These are phyloP conservation scores for Ogataea haglerorum DNA, from an alignment of 805 yeast genomes.

Conservation along the genomic window DNA sequence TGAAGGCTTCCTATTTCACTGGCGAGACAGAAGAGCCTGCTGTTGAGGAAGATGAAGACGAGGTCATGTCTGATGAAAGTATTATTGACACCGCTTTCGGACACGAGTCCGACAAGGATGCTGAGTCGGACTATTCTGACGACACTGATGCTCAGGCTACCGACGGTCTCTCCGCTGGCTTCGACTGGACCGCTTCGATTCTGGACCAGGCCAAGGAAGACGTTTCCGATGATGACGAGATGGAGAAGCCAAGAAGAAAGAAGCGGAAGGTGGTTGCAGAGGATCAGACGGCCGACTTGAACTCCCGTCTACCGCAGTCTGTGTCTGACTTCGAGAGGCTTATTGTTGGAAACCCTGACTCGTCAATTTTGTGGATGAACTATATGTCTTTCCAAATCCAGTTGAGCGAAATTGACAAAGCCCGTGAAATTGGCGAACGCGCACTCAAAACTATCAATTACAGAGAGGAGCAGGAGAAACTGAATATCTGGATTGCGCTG, in stretches of 20 bases:
- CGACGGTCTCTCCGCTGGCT: constrained; percentile 77
- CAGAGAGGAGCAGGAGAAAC: constrained; percentile 88
- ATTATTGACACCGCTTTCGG: constrained; percentile 36
- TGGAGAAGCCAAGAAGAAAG: constrained; percentile 42
- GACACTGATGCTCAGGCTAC: constrained; percentile 28
- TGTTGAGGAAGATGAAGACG: constrained; percentile 32
- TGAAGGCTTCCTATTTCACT: constrained; percentile 87
- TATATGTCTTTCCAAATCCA: constrained; percentile 98
- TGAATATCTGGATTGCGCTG: constrained; percentile 94
- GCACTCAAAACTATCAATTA: constrained; percentile 87
- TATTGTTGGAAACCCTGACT: constrained; percentile 87
- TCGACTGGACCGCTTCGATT: constrained; percentile 94
- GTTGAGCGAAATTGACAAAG: constrained; percentile 89
- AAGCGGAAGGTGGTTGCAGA: constrained; percentile 43
- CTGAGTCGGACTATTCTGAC: constrained; percentile 23
- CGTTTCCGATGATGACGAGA: constrained; percentile 48
- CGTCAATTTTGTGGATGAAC: constrained; percentile 94
- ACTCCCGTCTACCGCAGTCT: constrained; percentile 86
- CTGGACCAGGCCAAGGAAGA: constrained; percentile 72
- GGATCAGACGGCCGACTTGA: constrained; percentile 83
- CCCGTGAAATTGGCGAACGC: constrained; percentile 88
- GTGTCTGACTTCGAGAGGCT: constrained; percentile 88
- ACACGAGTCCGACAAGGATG: constrained; percentile 19
- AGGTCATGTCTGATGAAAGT: constrained; percentile 24
- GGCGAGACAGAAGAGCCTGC: constrained; percentile 31